A percentile compares a stretch with the other conserved stretches of the same genome.
phyloP scores from a whole-genome alignment of 805 yeast genomes.

The Suhomyces canberraensis region DNA sequence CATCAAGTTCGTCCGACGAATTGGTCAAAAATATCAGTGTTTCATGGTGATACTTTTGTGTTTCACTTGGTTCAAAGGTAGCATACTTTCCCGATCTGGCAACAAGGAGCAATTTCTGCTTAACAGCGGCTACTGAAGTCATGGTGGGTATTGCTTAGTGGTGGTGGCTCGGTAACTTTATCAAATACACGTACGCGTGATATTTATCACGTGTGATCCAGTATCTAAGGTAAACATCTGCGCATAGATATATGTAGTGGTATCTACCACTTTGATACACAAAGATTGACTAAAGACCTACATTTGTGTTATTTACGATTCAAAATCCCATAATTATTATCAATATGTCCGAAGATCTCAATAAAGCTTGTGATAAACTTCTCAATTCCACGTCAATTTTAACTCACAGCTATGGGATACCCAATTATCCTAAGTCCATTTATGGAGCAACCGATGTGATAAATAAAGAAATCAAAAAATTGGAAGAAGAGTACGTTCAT shows the following conservation, averaged over 20 bases:
- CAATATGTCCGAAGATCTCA: slow-evolving; percentile 6
- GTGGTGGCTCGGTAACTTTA: not conserved
- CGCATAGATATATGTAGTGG: too few species aligned
- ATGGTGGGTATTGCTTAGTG: not conserved
- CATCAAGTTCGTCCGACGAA: slow-evolving; percentile 30
- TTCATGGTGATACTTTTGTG: slow-evolving; percentile 36
- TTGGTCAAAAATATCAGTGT: slow-evolving; percentile 33
- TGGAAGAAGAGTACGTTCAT: slow-evolving; percentile 26
- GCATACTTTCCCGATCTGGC: slow-evolving; percentile 51
- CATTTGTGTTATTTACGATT: too few species aligned
- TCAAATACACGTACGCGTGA: not conserved
- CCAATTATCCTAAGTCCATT: slow-evolving; percentile 6
- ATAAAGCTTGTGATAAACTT: slow-evolving; percentile 22
- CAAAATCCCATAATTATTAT: too few species aligned
- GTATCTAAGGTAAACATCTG: not conserved
- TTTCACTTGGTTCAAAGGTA: slow-evolving; percentile 45
- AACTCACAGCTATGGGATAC: slow-evolving; percentile 34
- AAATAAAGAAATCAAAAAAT: slow-evolving; percentile 9
- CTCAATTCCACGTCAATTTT: slow-evolving; percentile 20
- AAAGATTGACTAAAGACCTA: too few species aligned
- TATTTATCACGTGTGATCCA: not conserved
- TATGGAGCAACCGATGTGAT: not conserved
- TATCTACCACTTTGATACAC: too few species aligned
- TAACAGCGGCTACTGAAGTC: slow-evolving; percentile 13
- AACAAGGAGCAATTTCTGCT: slow-evolving; percentile 49